Evolutionary conservation across 768 basidiomycete species (phyloP).

Genomic region (Lactarius sanguifluus): DNA sequence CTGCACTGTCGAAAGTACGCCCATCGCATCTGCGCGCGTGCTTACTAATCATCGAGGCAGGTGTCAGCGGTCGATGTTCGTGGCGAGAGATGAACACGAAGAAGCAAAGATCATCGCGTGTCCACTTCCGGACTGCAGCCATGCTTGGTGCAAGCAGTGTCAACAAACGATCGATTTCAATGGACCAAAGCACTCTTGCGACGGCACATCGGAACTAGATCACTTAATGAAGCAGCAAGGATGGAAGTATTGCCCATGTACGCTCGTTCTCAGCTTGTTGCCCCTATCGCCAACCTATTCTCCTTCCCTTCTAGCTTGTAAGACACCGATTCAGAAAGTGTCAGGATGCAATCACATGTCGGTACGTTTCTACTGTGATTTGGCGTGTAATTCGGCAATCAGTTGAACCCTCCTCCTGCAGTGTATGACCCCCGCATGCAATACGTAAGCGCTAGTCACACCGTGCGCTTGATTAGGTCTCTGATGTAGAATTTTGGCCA

Average conservation of each 20-base stretch:
- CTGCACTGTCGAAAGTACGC: slow-evolving; percentile 53
- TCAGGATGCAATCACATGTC: slow-evolving; percentile 61
- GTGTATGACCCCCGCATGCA: slow-evolving; percentile 60
- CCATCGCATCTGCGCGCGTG: neutral
- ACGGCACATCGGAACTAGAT: slow-evolving; percentile 37
- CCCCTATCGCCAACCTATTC: too few relatives aligned
- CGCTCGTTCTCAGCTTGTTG: neutral
- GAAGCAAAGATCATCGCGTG: slow-evolving; percentile 32
- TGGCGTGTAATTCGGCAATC: neutral
- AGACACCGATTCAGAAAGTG: slow-evolving; percentile 51
- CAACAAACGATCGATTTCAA: slow-evolving; percentile 30
- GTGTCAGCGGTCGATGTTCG: slow-evolving; percentile 31
- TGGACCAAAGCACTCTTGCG: slow-evolving; percentile 35
- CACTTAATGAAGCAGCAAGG: slow-evolving; percentile 35
- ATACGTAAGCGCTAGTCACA: slow-evolving; percentile 36
- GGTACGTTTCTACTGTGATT: slow-evolving; percentile 38
- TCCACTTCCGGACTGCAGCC: slow-evolving; percentile 35
- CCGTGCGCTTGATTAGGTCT: neutral
- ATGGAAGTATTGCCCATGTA: slow-evolving; percentile 40
- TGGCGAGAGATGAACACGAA: slow-evolving; percentile 35
- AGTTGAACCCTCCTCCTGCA: slow-evolving; percentile 28
- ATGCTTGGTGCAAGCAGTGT: slow-evolving; percentile 39
- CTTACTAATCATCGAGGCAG: slow-evolving; percentile 15
- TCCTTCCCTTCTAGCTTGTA: slow-evolving; percentile 39
- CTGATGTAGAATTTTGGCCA: slow-evolving; percentile 12